These are phyloP conservation scores for Aspergillus olivimuriae DNA, from an alignment of 495 filamentous ascomycete species.

Conservation along the genomic window DNA sequence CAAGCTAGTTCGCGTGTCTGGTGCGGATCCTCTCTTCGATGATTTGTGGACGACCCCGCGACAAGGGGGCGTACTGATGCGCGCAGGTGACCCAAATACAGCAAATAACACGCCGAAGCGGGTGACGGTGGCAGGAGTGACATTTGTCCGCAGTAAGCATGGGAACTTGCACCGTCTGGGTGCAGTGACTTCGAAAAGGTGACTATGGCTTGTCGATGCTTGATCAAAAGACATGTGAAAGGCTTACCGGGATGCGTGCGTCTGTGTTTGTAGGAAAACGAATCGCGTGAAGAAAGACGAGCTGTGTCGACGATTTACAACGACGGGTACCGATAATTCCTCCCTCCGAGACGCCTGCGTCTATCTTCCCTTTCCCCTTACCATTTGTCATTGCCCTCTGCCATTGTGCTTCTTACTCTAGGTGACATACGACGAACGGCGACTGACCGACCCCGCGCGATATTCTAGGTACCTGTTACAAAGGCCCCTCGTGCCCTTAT, in stretches of 20 bases:
- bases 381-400: not conserved
- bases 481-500: slow-evolving; percentile 74
- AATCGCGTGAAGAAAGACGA: slow-evolving; percentile 59
- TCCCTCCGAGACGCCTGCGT: slow-evolving; percentile 8
- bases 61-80: too few relatives aligned
- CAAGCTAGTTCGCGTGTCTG: slow-evolving; percentile 70
- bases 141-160: slow-evolving; percentile 82
- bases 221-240: not conserved
- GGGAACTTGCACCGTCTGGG: slow-evolving; percentile 76
- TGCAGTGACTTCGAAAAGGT: slow-evolving; percentile 40
- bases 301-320: slow-evolving; percentile 83
- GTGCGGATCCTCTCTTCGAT: slow-evolving; percentile 49
- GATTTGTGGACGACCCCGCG: not conserved
- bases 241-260: too few relatives aligned
- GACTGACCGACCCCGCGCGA: too few relatives aligned
- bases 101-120: slow-evolving; percentile 71
- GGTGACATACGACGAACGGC: too few relatives aligned
- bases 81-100: too few relatives aligned
- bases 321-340: slow-evolving; percentile 70
- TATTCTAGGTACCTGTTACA: slow-evolving; percentile 67
- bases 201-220: slow-evolving; percentile 7
- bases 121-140: slow-evolving; percentile 71
- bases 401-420: slow-evolving; percentile 3
- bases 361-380: slow-evolving; percentile 6
- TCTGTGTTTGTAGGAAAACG: slow-evolving; percentile 38